Percentiles rank a stretch among this genome's conserved stretches.
Conservation (phyloP, 257 asterid genomes). For the Hygrophila difformis region DNA sequence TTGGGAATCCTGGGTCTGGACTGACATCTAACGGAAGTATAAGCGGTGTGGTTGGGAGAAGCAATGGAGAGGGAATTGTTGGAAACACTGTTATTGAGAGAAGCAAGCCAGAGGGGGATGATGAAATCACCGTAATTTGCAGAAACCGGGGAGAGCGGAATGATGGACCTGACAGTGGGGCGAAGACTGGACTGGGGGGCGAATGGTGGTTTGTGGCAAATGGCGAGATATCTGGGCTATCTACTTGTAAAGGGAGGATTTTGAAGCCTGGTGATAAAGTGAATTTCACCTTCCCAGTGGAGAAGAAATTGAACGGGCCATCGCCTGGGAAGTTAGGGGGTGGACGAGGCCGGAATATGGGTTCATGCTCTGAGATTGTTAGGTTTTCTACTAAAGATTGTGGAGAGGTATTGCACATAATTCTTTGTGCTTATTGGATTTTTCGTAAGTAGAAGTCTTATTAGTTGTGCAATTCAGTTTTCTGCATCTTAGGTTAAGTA, state of each 20-base stretch:
- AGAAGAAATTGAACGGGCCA: slow-evolving; percentile 41
- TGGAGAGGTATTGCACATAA: slow-evolving; percentile 67
- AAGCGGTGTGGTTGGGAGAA: slow-evolving; percentile 17
- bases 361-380: slow-evolving; percentile 71
- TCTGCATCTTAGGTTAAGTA: background rate
- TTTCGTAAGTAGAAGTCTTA: background rate
- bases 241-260: slow-evolving; percentile 81
- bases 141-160: no score
- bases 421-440: no score
- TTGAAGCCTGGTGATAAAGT: slow-evolving; percentile 69
- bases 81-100: no score
- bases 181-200: slow-evolving; percentile 37
- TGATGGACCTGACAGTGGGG: slow-evolving; percentile 6
- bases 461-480: background rate
- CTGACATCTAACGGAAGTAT: slow-evolving; percentile 18
- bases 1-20: slow-evolving; percentile 9
- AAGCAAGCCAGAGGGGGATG: no score
- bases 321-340: slow-evolving; percentile 63
- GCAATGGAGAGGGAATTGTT: slow-evolving; percentile 22
- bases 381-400: slow-evolving; percentile 60
- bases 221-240: slow-evolving; percentile 64
- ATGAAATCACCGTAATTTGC: no score
- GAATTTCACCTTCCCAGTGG: slow-evolving; percentile 52
- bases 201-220: slow-evolving; percentile 90
- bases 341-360: slow-evolving; percentile 66